Conservation (phyloP, 345 rosid genomes). For the Salix udensis region DNA sequence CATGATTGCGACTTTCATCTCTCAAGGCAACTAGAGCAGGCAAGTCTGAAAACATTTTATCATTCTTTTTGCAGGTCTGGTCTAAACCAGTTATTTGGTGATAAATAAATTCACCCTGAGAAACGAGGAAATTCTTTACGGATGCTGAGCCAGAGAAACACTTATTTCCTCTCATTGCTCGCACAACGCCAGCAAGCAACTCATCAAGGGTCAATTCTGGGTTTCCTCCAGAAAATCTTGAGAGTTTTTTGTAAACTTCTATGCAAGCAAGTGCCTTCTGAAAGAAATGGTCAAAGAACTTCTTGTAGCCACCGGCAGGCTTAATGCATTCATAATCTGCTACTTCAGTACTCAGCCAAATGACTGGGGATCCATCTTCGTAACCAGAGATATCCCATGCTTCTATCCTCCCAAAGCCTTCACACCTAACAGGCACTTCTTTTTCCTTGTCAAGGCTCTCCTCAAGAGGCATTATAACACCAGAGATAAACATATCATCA, state of each 20-base stretch:
- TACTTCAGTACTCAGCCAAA: conserved; percentile 27
- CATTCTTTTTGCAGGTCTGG: conserved; percentile 20
- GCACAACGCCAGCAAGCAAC: conserved; percentile 30
- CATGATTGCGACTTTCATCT: conserved; percentile 15
- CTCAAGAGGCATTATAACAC: conserved; percentile 23
- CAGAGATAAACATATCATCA: conserved; percentile 23
- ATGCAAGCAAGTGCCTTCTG: conserved; percentile 24
- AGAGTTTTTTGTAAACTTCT: conserved; percentile 25
- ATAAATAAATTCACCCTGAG: conserved; percentile 29
- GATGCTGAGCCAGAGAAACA: conserved; percentile 19
- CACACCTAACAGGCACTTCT: conserved; percentile 21
- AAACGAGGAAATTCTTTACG: conserved; percentile 20
- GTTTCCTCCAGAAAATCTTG: conserved; percentile 26
- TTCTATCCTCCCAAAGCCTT: conserved; percentile 32
- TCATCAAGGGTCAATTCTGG: conserved; percentile 25
- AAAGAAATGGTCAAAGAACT: conserved; percentile 17
- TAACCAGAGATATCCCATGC: conserved; percentile 28
- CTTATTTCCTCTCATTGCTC: conserved; percentile 28
- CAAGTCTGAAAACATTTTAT: conserved; percentile 14
- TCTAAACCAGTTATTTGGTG: conserved; percentile 27
- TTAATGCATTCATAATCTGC: conserved; percentile 30
- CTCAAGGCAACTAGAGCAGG: conserved; percentile 22
- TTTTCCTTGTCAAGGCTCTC: conserved; percentile 9
- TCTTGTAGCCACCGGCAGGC: conserved; percentile 23
- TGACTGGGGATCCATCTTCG: conserved; percentile 28